These are phyloP conservation scores for Boletus reticuloceps DNA, from an alignment of 768 basidiomycete species.

Conservation along the genomic window DNA sequence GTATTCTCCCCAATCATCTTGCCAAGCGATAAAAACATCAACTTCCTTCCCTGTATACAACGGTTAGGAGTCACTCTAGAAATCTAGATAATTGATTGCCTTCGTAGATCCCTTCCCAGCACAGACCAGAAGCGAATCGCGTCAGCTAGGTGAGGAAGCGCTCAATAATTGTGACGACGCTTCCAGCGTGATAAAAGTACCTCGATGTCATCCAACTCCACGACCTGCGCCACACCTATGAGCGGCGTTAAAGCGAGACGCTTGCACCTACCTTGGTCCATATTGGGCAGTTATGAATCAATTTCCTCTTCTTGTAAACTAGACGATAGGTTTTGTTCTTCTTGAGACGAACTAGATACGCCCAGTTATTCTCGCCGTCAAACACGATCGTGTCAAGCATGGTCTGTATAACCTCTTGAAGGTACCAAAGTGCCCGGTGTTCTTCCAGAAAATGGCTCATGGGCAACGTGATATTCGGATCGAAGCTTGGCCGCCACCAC, in stretches of 20 bases:
- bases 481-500: slow-evolving; percentile 18
- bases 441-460: slow-evolving; percentile 12
- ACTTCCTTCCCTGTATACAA: slow-evolving; percentile 22
- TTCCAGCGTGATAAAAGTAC: slow-evolving; percentile 2
- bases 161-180: neutral
- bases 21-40: slow-evolving; percentile 28
- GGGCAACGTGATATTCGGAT: neutral
- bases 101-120: slow-evolving; percentile 31
- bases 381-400: slow-evolving; percentile 32
- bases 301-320: slow-evolving; percentile 24
- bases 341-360: slow-evolving; percentile 31
- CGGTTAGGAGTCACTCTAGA: neutral
- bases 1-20: slow-evolving; percentile 22
- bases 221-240: slow-evolving; percentile 19
- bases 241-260: neutral
- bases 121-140: slow-evolving; percentile 16
- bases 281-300: slow-evolving; percentile 21
- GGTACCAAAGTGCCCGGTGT: slow-evolving; percentile 17
- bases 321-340: slow-evolving; percentile 27
- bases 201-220: slow-evolving; percentile 32
- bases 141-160: slow-evolving; percentile 19
- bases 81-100: slow-evolving; percentile 8
- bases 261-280: slow-evolving; percentile 28
- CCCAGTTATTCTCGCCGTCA: slow-evolving; percentile 33
- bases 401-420: slow-evolving; percentile 32